Evolutionary conservation across 2,329 filamentous ascomycete genomes (phyloP).

Genomic region (Penicillium sp.): DNA sequence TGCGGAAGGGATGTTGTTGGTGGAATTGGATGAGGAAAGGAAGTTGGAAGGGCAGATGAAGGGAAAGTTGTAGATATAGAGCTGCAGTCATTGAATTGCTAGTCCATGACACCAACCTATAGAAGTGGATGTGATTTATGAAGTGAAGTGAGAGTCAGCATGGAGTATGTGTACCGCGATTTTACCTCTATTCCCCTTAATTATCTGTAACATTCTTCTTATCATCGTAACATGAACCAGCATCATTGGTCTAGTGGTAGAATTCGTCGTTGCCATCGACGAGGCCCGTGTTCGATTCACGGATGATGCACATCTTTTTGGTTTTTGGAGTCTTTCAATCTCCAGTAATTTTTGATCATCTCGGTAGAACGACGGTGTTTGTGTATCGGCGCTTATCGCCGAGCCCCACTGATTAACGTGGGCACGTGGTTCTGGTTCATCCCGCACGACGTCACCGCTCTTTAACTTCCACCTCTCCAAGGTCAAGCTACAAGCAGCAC

Average conservation of each 20-base stretch:
- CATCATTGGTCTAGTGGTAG: slow-evolving; percentile 55
- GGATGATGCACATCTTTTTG: slow-evolving; percentile 45
- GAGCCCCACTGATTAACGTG: slow-evolving; percentile 12
- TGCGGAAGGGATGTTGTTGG: slow-evolving; percentile 60
- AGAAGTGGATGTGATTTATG: not conserved
- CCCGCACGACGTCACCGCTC: slow-evolving; percentile 28
- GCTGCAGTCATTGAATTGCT: not conserved
- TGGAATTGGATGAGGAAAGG: slow-evolving; percentile 51
- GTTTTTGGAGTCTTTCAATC: not conserved
- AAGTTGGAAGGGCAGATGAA: slow-evolving; percentile 31
- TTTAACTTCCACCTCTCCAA: slow-evolving; percentile 7
- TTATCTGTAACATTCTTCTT: no score
- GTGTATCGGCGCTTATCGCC: slow-evolving; percentile 9
- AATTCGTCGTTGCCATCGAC: slow-evolving; percentile 55
- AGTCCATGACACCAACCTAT: not conserved
- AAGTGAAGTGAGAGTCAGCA: no score
- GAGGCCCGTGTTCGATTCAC: slow-evolving; percentile 56
- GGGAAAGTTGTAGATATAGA: slow-evolving; percentile 31
- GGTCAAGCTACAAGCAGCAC: slow-evolving; percentile 20
- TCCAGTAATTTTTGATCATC: not conserved
- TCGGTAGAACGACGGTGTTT: not conserved
- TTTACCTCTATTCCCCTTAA: no score
- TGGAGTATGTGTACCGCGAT: no score
- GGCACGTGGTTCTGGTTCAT: slow-evolving; percentile 23
- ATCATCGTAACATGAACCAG: slow-evolving; percentile 14